A percentile compares a stretch with the other conserved stretches of the same genome.
Evolutionary conservation across 2,329 filamentous ascomycete species (phyloP).

Genomic region (Aspergillus tamarii): DNA sequence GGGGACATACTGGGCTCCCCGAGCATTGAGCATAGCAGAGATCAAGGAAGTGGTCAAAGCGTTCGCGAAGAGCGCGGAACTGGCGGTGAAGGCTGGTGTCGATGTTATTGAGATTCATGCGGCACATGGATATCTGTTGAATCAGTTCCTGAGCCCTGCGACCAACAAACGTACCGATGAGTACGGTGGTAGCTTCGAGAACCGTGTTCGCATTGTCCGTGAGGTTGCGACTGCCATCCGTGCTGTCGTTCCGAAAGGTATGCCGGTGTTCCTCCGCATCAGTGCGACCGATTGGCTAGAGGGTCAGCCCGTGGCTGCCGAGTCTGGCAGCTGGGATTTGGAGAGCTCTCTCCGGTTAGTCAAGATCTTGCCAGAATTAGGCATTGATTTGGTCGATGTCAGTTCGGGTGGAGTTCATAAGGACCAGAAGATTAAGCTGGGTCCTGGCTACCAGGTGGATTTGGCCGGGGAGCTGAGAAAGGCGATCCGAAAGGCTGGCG

Average conservation of each 20-base stretch:
- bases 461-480: conserved; percentile 52
- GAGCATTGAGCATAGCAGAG: conserved; percentile 67
- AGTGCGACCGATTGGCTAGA: conserved; percentile 76
- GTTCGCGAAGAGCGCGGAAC: conserved; percentile 61
- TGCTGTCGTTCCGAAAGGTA: conserved; percentile 62
- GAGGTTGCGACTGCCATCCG: conserved; percentile 67
- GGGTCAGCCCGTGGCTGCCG: conserved; percentile 27
- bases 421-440: conserved; percentile 48
- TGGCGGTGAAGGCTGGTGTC: conserved; percentile 69
- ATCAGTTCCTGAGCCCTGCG: conserved; percentile 69
- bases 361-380: conserved; percentile 44
- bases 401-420: conserved; percentile 51
- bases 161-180: conserved; percentile 67
- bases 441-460: conserved; percentile 55
- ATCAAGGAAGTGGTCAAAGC: conserved; percentile 66
- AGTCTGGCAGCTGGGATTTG: conserved; percentile 44
- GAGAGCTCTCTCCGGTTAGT: conserved; percentile 43
- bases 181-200: conserved; percentile 58
- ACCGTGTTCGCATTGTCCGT: conserved; percentile 67
- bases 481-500: conserved; percentile 40
- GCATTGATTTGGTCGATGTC: conserved; percentile 51
- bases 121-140: conserved; percentile 77
- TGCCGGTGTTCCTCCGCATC: conserved; percentile 73
- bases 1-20: conserved; percentile 61
- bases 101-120: conserved; percentile 79